Evolutionary conservation across 2,329 filamentous ascomycete species (phyloP), one percentile per base, ranked within the genome.

Genomic region (Penicillium sp.): DNA sequence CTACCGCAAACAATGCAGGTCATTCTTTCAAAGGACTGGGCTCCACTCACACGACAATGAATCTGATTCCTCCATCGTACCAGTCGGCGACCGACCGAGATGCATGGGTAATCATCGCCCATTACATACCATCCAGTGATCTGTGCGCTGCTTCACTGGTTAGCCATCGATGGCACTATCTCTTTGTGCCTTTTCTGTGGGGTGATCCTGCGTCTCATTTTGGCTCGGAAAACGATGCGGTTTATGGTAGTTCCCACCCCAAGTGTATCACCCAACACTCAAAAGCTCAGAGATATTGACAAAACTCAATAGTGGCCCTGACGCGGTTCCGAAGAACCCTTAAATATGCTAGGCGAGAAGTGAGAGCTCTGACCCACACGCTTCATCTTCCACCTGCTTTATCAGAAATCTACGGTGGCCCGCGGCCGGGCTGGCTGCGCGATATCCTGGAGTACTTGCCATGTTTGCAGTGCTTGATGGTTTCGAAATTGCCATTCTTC

Each of bases 141-240:
- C 75, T 87, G 5, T 85, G 81, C 58, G 76, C 82, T 21, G 79
- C 78, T 7, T 79, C 80, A 5, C 69, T 85, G 24, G 83, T 86
- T 8, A 84, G 79, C 61, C 79, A 72, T 50, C 72, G 75, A 74
- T 86, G 84, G 83, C 81, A 86, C 62, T 63, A 71, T 24, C 79
- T 81, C n/a, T 86, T 86, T 60, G 77, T 80, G 48, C 82, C 82
- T 2, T 79, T 82, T 58, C 75, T 87, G 1, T 87, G 84, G 84
- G 84, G 84, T 14, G 81, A 83, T 62, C 84, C 84, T 18, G 83
- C 84, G 0, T 85, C 83, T 8, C 83, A 87, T 67, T 87, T 87
- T 65, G 82, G 81, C 26, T 76, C 77, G 2, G 78, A 85, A 48
- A 83, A 86, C 63, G 84, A 86, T 64, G 80, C 79, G 8, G 82